phyloP scores from a whole-genome alignment of 2,329 filamentous ascomycete genomes.

The Colletotrichum plurivorum region DNA sequence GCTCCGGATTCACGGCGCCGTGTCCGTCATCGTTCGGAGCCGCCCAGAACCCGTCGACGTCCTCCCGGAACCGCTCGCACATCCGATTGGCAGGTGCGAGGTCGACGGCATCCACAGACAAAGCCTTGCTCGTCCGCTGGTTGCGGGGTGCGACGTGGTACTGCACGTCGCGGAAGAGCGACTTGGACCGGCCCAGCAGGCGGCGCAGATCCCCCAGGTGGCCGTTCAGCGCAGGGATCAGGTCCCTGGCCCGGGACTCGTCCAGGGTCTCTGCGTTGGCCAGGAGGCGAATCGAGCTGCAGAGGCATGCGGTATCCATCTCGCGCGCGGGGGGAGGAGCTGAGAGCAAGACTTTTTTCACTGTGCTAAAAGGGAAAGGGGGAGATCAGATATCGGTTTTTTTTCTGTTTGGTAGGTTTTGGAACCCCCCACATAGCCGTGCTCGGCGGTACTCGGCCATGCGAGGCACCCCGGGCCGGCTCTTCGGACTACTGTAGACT shows the following conservation, averaged over 20 bases:
- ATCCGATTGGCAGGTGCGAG: slow-evolving; percentile 38
- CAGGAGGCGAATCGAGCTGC: slow-evolving; percentile 44
- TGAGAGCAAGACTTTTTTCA: background rate
- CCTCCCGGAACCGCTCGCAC: slow-evolving; percentile 22
- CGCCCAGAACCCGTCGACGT: slow-evolving; percentile 47
- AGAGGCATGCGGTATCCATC: slow-evolving; percentile 40
- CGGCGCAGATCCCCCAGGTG: slow-evolving; percentile 45
- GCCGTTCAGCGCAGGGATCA: slow-evolving; percentile 46
- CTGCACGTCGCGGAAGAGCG: slow-evolving; percentile 47
- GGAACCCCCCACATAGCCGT: no score
- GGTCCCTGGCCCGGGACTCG: slow-evolving; percentile 40
- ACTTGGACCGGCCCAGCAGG: slow-evolving; percentile 48
- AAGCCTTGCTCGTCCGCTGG: slow-evolving; percentile 49
- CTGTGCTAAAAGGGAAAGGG: no score
- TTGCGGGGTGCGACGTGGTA: slow-evolving; percentile 50
- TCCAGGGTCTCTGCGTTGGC: slow-evolving; percentile 42
- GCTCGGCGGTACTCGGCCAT: no score
- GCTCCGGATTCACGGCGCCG: slow-evolving; percentile 42
- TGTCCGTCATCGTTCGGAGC: slow-evolving; percentile 4
- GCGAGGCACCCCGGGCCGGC: no score
- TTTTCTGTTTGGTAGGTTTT: no score
- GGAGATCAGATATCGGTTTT: no score
- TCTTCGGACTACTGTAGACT: no score
- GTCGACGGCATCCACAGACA: slow-evolving; percentile 43
- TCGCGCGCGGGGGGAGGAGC: background rate